phyloP scores from a whole-genome alignment of 75 land plant genomes.

The Azolla pinnata region DNA sequence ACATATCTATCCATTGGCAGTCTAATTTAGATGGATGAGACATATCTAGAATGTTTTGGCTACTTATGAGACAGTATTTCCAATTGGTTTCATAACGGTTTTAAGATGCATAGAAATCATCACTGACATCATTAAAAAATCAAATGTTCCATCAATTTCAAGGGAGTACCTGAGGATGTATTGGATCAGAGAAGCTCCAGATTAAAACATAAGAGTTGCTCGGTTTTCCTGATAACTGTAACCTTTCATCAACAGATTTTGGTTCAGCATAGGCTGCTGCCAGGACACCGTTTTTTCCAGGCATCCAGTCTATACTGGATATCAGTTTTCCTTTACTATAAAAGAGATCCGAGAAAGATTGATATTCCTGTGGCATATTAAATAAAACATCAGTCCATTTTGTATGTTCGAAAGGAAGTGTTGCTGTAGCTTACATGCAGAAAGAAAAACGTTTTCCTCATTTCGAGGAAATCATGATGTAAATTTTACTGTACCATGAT shows the following conservation, averaged over 20 bases:
- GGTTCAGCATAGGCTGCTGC: constrained; percentile 28
- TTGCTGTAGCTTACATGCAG: neutral
- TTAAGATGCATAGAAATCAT: no score
- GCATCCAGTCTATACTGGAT: constrained; percentile 39
- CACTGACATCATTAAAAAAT: no score
- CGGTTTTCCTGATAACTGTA: constrained; percentile 23
- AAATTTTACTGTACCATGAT: constrained; percentile 10
- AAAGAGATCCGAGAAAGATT: constrained; percentile 24
- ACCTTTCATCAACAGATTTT: constrained; percentile 27
- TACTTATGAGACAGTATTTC: no score
- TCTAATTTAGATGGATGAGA: no score
- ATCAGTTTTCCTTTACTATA: constrained; percentile 34
- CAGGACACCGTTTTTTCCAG: constrained; percentile 25
- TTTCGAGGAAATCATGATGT: neutral
- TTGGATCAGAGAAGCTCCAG: constrained; percentile 33
- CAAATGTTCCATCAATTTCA: no score
- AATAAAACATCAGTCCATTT: no score
- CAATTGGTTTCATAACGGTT: no score
- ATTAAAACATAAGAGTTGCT: constrained; percentile 24
- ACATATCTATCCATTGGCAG: no score
- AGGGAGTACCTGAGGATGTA: constrained; percentile 33
- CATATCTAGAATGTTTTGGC: no score
- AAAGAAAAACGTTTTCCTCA: neutral
- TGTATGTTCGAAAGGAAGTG: neutral
- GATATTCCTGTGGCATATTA: constrained; percentile 34